These are phyloP conservation scores for Bruguiera sexangula DNA, from an alignment of 345 rosid genomes.

Conservation along the genomic window DNA sequence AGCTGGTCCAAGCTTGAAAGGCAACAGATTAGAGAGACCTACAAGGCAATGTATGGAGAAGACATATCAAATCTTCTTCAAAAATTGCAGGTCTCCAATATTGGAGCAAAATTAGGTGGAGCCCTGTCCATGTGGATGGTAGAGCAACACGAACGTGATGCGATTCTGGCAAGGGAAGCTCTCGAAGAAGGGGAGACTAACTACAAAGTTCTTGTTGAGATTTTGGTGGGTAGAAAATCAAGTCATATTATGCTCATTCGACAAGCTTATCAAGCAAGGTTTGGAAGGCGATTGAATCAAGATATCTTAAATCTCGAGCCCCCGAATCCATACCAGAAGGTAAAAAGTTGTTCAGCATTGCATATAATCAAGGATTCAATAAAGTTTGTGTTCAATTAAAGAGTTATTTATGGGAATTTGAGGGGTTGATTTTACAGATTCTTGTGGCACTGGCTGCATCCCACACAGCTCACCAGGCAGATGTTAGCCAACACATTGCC, in stretches of 20 bases:
- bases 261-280: slow-evolving; percentile 47
- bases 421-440: slow-evolving; percentile 34
- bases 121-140: slow-evolving; percentile 47
- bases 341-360: slow-evolving; percentile 6
- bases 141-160: slow-evolving; percentile 54
- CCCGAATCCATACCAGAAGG: slow-evolving; percentile 61
- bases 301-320: slow-evolving; percentile 56
- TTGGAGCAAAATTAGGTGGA: slow-evolving; percentile 15
- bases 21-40: slow-evolving; percentile 37
- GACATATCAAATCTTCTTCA: slow-evolving; percentile 28
- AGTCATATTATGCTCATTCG: slow-evolving; percentile 50
- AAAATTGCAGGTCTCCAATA: neutral
- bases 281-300: slow-evolving; percentile 47
- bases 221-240: slow-evolving; percentile 60
- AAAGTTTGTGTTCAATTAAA: neutral
- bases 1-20: slow-evolving; percentile 32
- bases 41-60: slow-evolving; percentile 40
- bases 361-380: neutral
- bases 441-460: slow-evolving; percentile 56
- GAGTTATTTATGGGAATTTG: neutral
- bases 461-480: slow-evolving; percentile 62
- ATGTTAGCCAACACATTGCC: slow-evolving; percentile 52
- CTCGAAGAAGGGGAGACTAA: slow-evolving; percentile 31
- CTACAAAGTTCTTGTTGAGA: slow-evolving; percentile 47
- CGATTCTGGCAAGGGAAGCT: slow-evolving; percentile 47